Base-by-base conservation (phyloP, 257 asterid genomes). In the Przewalskia tangutica region DNA sequence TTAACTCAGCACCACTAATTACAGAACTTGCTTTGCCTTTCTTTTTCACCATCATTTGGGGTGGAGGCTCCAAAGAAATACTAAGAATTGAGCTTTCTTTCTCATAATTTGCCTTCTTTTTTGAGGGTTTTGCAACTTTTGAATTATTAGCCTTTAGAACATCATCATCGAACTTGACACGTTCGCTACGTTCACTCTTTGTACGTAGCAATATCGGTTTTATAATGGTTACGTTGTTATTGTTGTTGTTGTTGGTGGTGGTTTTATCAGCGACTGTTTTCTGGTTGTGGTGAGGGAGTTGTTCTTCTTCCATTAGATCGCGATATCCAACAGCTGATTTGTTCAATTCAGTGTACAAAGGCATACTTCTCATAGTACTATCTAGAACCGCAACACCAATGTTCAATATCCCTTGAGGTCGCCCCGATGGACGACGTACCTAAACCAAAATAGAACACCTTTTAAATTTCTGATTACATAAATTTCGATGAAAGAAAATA, bases 351-450 rank as follows among this genome's bases (percentile, higher is more conserved):
- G 86, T 46, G 87, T 88, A 18, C 59, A 93, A 71, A 1, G 97
- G 93, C 98, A 93, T 94, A 89, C 97, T 91, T 80, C 94, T 83
- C 97, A 88, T 92, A 0, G 97, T 87, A 75, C 92, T 86, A 55
- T 89, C 98, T 0, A 94, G 93, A 32, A 94, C 83, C 59, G 97
- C 91, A 83, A 93, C 97, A 1, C 98, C 98, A 18, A 95, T 90
- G 86, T 95, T 95, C 63, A 93, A 70, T 84, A 93, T 93, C 4
- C 98, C 97, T 53, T 93, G 98, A 9, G 98, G 97, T 38, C 98
- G 91, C 2, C 98, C 98, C 1, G 98, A 95, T 62, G 96, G 95
- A 77, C 97, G 91, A 7, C 98, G 97, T 36, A 95, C 88, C 98
- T 94, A 85, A 73, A n/a, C 1, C 12, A 7, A 48, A 73, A 46